Conservation (phyloP, 2,329 filamentous ascomycete genomes). For the Xylariaceae sp. region DNA sequence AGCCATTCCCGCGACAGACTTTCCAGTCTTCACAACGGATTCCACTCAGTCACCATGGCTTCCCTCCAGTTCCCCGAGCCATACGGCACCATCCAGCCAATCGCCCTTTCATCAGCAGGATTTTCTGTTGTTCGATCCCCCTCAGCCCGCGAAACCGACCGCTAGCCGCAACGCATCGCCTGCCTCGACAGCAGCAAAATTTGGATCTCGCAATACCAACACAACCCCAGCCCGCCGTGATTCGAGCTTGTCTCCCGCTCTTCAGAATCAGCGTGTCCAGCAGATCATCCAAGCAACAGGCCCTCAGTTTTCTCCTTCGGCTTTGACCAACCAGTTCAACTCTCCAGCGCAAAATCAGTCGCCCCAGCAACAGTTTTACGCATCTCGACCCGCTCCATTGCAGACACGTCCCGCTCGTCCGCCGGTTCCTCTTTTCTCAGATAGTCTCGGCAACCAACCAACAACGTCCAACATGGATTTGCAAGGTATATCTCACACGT, state of each 20-base stretch:
- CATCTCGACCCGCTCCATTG: constrained; percentile 59
- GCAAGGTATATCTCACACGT: constrained; percentile 45
- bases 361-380: constrained; percentile 59
- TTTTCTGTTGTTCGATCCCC: constrained; percentile 73
- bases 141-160: constrained; percentile 41
- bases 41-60: constrained; percentile 73
- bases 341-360: constrained; percentile 43
- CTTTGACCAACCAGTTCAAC: constrained; percentile 59
- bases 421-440: constrained; percentile 69
- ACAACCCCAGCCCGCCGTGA: constrained; percentile 37
- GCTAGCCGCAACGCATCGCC: constrained; percentile 45
- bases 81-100: constrained; percentile 62
- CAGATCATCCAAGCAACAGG: constrained; percentile 59
- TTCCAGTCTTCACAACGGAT: constrained; percentile 80
- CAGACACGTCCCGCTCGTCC: constrained; percentile 56
- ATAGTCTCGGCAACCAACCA: constrained; percentile 54
- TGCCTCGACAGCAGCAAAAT: constrained; percentile 42
- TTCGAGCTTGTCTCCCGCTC: constrained; percentile 42
- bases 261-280: constrained; percentile 59
- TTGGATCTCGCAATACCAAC: constrained; percentile 37
- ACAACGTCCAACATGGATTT: constrained; percentile 50
- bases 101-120: constrained; percentile 59
- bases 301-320: constrained; percentile 51
- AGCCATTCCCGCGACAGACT: constrained; percentile 65
- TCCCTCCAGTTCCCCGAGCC: constrained; percentile 64